Evolutionary conservation across 2,329 filamentous ascomycete genomes (phyloP).

Genomic region (Alternaria hordeiaustralica): DNA sequence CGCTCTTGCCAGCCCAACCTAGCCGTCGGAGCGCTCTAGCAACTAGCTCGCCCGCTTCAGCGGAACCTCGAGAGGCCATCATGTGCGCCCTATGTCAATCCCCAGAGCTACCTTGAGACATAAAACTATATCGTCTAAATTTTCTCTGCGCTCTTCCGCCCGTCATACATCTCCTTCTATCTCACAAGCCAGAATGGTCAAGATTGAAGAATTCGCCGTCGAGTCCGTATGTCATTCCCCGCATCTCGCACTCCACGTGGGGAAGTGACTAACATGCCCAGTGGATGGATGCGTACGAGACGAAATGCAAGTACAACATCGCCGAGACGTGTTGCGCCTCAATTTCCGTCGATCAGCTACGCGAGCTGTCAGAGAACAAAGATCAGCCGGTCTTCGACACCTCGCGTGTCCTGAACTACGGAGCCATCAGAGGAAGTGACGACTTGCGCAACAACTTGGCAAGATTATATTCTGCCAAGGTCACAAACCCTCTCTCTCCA

Average conservation of each 20-base stretch:
- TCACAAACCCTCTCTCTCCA: slow-evolving; percentile 53
- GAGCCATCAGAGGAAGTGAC: slow-evolving; percentile 72
- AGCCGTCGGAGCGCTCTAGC: slow-evolving; percentile 2
- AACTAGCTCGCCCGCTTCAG: slow-evolving; percentile 13
- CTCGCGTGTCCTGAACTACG: slow-evolving; percentile 72
- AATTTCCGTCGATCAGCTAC: slow-evolving; percentile 73
- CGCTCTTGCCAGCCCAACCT: neutral
- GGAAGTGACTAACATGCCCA: slow-evolving; percentile 33
- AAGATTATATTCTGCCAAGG: slow-evolving; percentile 67
- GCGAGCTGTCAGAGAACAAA: slow-evolving; percentile 64
- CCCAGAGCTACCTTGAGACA: neutral
- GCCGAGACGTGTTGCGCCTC: slow-evolving; percentile 81
- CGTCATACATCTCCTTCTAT: neutral
- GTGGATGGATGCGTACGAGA: slow-evolving; percentile 65
- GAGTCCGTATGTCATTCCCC: slow-evolving; percentile 64
- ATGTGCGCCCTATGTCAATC: slow-evolving; percentile 27
- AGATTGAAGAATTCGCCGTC: slow-evolving; percentile 70
- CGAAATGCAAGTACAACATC: slow-evolving; percentile 68
- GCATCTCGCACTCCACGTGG: slow-evolving; percentile 17
- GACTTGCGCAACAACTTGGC: slow-evolving; percentile 70
- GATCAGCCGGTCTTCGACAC: slow-evolving; percentile 56
- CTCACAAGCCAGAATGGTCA: slow-evolving; percentile 56
- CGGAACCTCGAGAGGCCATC: slow-evolving; percentile 5
- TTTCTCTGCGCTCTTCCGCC: neutral
- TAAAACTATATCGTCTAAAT: neutral